These are phyloP conservation scores for Nakazawaea laoshanensis DNA, from an alignment of 805 yeast species.

Conservation along the genomic window DNA sequence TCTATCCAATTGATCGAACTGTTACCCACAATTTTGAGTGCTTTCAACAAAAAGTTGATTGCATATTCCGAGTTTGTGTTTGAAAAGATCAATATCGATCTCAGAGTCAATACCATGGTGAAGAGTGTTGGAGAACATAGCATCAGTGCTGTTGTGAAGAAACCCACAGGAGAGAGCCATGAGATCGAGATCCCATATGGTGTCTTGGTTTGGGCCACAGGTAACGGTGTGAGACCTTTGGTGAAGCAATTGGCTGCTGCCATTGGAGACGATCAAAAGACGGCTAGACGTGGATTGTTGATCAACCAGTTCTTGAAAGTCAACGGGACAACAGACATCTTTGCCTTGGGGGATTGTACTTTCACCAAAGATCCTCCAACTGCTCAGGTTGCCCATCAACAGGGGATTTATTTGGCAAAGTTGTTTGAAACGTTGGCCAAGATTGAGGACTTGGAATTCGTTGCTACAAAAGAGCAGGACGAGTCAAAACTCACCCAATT, in stretches of 20 bases:
- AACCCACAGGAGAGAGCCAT: constrained; percentile 57
- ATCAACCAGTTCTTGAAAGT: constrained; percentile 77
- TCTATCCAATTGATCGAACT: constrained; percentile 86
- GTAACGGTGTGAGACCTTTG: constrained; percentile 82
- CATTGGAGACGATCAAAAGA: constrained; percentile 61
- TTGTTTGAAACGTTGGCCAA: constrained; percentile 59
- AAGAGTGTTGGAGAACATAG: constrained; percentile 68
- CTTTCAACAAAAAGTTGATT: constrained; percentile 61
- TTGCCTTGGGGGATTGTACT: constrained; percentile 93
- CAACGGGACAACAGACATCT: constrained; percentile 74
- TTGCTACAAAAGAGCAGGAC: not conserved
- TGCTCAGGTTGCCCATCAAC: constrained; percentile 96
- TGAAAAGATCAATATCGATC: constrained; percentile 55
- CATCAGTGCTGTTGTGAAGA: constrained; percentile 63
- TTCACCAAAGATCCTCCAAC: constrained; percentile 89
- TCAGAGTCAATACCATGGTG: constrained; percentile 81
- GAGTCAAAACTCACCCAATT: constrained; percentile 32
- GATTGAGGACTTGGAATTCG: constrained; percentile 49
- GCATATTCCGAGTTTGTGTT: constrained; percentile 77
- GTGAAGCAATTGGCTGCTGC: constrained; percentile 56
- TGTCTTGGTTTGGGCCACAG: constrained; percentile 94
- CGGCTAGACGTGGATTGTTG: constrained; percentile 84
- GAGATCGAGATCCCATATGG: constrained; percentile 72
- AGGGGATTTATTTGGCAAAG: constrained; percentile 74
- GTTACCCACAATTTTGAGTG: constrained; percentile 75